These are phyloP conservation scores for Fusarium anthophilum DNA, from an alignment of 2,329 filamentous ascomycete genomes.

Conservation along the genomic window DNA sequence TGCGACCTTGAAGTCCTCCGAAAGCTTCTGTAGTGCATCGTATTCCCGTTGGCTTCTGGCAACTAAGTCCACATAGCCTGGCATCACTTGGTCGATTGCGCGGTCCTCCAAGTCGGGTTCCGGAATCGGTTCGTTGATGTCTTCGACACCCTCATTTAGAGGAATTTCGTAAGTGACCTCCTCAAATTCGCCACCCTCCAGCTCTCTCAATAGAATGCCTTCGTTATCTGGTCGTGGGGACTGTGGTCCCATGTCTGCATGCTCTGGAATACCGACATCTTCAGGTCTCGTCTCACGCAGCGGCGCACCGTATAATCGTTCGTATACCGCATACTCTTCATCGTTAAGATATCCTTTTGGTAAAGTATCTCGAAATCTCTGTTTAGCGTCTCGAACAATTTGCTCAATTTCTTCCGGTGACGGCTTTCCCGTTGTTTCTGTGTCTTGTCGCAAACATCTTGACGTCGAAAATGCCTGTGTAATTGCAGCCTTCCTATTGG, in stretches of 20 bases:
- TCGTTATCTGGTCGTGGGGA: conserved; percentile 43
- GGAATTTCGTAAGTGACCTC: conserved; percentile 63
- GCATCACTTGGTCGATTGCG: conserved; percentile 41
- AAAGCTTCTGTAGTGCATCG: conserved; percentile 63
- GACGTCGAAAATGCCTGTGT: conserved; percentile 46
- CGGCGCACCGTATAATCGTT: conserved; percentile 82
- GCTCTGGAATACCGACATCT: conserved; percentile 62
- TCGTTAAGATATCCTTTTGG: conserved; percentile 75
- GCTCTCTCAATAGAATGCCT: conserved; percentile 62
- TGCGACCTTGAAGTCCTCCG: conserved; percentile 64
- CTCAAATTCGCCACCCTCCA: conserved; percentile 66
- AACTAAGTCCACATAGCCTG: conserved; percentile 57
- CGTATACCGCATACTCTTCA: conserved; percentile 79
- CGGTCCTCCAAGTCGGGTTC: conserved; percentile 6
- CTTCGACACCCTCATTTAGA: conserved; percentile 19
- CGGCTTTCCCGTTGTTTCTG: neutral
- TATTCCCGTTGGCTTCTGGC: conserved; percentile 66
- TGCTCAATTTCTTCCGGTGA: conserved; percentile 61
- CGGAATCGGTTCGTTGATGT: conserved; percentile 32
- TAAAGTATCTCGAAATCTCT: conserved; percentile 79
- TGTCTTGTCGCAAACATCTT: conserved; percentile 37
- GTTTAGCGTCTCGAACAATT: conserved; percentile 75
- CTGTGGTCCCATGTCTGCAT: conserved; percentile 48
- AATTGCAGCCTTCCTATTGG: conserved; percentile 42
- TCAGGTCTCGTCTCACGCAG: conserved; percentile 68